A percentile compares a stretch with the other conserved stretches of the same genome.
phyloP scores from a whole-genome alignment of 805 yeast genomes.

The Teunomyces panamensis region DNA sequence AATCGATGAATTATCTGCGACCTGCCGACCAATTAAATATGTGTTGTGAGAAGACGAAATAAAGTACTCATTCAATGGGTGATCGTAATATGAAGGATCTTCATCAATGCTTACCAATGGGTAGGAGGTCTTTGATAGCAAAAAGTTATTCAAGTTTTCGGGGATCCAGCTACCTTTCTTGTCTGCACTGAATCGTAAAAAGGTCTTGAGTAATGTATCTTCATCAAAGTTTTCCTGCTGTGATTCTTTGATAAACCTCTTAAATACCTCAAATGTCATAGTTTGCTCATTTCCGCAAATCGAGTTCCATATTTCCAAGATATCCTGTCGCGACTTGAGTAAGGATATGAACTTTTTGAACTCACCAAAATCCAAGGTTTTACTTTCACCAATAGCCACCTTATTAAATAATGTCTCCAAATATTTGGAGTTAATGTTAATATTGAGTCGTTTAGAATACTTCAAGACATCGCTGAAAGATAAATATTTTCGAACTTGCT shows the following conservation, averaged over 20 bases:
- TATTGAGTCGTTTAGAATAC: conserved; percentile 65
- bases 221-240: conserved; percentile 47
- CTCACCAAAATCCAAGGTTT: conserved; percentile 60
- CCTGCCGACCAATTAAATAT: conserved; percentile 81
- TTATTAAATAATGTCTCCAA: conserved; percentile 49
- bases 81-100: conserved; percentile 20
- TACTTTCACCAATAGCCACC: conserved; percentile 27
- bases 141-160: conserved; percentile 26
- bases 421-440: conserved; percentile 59
- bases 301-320: conserved; percentile 47
- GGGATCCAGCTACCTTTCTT: conserved; percentile 16
- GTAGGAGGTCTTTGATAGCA: conserved; percentile 28
- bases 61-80: conserved; percentile 80
- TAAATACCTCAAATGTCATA: conserved; percentile 23
- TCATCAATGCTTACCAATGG: conserved; percentile 11
- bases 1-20: conserved; percentile 81
- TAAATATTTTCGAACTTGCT: conserved; percentile 30
- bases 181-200: conserved; percentile 22
- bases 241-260: conserved; percentile 39
- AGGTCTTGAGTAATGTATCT: conserved; percentile 25
- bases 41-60: conserved; percentile 96
- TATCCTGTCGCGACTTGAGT: conserved; percentile 64
- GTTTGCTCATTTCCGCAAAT: conserved; percentile 18
- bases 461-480: conserved; percentile 66
- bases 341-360: conserved; percentile 72